Percentiles rank a stretch among this genome's conserved stretches.
Conservation (phyloP, 257 asterid genomes). For the Nicotiana sylvestris region DNA sequence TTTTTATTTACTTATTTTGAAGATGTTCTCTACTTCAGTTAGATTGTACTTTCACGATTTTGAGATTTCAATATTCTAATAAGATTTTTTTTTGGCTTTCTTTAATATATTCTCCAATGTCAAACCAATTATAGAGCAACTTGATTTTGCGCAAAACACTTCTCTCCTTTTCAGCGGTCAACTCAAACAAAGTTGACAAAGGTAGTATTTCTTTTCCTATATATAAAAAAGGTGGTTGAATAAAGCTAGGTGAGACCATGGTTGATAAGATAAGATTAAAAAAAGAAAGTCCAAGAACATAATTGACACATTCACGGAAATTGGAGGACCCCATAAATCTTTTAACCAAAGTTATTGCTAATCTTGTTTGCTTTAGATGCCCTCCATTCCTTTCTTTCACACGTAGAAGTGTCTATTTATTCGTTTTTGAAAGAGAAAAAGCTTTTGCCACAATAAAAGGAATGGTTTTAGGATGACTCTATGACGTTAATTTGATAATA, state of each 20-base stretch:
- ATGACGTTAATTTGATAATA: too few species aligned
- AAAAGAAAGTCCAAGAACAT: not conserved
- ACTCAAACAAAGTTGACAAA: not conserved
- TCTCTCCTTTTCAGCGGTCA: not conserved
- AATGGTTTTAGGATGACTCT: not conserved
- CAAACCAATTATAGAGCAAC: not conserved
- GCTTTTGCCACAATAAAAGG: not conserved
- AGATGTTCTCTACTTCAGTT: not conserved
- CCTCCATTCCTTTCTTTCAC: not conserved
- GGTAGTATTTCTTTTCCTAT: not conserved
- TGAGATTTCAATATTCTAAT: not conserved
- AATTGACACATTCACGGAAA: not conserved
- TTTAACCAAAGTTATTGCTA: not conserved
- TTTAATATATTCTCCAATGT: not conserved
- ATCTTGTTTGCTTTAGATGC: not conserved
- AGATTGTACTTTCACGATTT: not conserved
- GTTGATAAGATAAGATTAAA: not conserved
- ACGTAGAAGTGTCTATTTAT: not conserved
- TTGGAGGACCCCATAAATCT: conserved; percentile 2
- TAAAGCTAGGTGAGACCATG: not conserved
- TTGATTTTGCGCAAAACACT: not conserved
- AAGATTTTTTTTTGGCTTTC: not conserved
- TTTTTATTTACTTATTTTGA: too few species aligned
- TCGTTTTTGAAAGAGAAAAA: not conserved
- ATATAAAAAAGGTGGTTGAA: not conserved